phyloP scores from a whole-genome alignment of 331 rosid genomes.

The Quercus tomentella region DNA sequence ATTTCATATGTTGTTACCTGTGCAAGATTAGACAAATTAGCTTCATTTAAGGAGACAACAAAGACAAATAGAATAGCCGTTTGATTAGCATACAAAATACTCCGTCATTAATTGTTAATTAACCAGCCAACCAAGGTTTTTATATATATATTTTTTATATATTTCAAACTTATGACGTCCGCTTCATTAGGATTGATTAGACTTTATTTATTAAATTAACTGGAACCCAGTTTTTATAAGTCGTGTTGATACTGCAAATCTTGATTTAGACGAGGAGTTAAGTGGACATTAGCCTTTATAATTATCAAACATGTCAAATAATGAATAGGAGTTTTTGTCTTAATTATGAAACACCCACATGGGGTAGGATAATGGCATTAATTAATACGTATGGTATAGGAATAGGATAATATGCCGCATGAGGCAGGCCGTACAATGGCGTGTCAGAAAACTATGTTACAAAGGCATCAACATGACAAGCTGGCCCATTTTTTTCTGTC shows the following conservation, averaged over 20 bases:
- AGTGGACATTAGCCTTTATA: neutral
- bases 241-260: too few relatives aligned
- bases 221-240: too few relatives aligned
- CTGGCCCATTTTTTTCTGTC: constrained; percentile 12
- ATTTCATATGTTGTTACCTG: constrained; percentile 9
- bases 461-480: constrained; percentile 19
- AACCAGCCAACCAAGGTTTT: neutral
- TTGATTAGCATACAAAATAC: neutral
- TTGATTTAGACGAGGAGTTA: neutral
- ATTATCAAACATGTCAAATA: neutral
- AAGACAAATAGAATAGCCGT: constrained; percentile 26
- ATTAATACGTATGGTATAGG: neutral
- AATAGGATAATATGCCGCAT: constrained; percentile 17
- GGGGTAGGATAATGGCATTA: constrained; percentile 13
- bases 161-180: rapidly evolving
- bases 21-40: constrained; percentile 20
- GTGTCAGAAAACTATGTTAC: constrained; percentile 9
- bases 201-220: too few relatives aligned
- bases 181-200: too few relatives aligned
- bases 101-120: too few relatives aligned
- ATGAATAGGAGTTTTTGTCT: constrained; percentile 3
- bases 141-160: too few relatives aligned
- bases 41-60: constrained; percentile 50
- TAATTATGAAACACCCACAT: constrained; percentile 30
- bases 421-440: constrained; percentile 44